Evolutionary conservation across 805 yeast species (phyloP).

Genomic region (Zygosaccharomyces siamensis): DNA sequence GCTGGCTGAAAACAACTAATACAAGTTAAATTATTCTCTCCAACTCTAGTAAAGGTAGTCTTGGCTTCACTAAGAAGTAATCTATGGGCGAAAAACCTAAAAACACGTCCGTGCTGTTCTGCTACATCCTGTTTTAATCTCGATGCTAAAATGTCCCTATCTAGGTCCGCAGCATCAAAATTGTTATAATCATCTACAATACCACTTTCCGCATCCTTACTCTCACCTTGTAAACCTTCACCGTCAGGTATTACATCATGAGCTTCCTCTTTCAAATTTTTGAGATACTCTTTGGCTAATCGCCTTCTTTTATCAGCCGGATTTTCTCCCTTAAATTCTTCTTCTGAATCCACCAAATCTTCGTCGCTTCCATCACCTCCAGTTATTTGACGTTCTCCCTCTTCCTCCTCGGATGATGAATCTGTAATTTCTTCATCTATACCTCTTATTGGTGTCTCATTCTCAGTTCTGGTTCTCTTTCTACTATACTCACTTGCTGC

Average conservation of each 20-base stretch:
- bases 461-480: constrained; percentile 25
- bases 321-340: constrained; percentile 66
- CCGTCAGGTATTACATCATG: constrained; percentile 33
- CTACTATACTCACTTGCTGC: constrained; percentile 10
- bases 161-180: constrained; percentile 88
- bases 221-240: constrained; percentile 12
- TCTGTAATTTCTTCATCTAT: constrained; percentile 56
- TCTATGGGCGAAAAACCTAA: constrained; percentile 56
- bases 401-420: constrained; percentile 47
- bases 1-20: constrained; percentile 36
- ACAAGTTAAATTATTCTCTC: constrained; percentile 52
- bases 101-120: constrained; percentile 79
- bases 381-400: constrained; percentile 38
- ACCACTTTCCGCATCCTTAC: constrained; percentile 8
- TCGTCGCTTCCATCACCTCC: constrained; percentile 36
- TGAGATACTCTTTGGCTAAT: constrained; percentile 87
- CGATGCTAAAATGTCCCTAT: constrained; percentile 74
- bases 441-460: constrained; percentile 11
- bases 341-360: constrained; percentile 57
- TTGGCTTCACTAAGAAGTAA: constrained; percentile 41
- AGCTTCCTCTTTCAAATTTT: constrained; percentile 62
- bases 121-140: constrained; percentile 86
- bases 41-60: constrained; percentile 50
- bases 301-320: constrained; percentile 94
- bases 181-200: constrained; percentile 39